Conservation (phyloP, 192 early-diverging fungal genomes). For the Jimgerdemannia lactiflua region DNA sequence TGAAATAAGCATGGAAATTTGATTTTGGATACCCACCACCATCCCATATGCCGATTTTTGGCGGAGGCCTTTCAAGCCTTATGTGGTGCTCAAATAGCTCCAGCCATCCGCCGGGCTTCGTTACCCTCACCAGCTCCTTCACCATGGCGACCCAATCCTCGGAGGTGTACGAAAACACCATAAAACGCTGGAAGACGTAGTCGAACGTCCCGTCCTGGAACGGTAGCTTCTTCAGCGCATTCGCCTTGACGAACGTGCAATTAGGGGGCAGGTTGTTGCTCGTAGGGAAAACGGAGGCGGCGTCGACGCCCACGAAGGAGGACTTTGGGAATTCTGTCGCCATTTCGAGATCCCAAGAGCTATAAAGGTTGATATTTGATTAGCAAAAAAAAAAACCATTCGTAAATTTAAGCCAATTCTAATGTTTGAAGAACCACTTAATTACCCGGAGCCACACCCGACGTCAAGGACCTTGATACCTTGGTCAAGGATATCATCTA, state of each 20-base stretch:
- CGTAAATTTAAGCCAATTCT: too few relatives aligned
- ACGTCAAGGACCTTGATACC: conserved; percentile 22
- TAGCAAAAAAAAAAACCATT: too few relatives aligned
- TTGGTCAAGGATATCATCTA: conserved; percentile 19
- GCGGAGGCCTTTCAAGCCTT: conserved; percentile 23
- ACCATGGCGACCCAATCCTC: conserved; percentile 12
- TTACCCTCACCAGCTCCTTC: conserved; percentile 3
- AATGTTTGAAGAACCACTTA: too few relatives aligned
- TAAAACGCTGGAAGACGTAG: conserved; percentile 19
- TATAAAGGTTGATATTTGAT: not conserved
- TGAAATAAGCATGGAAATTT: too few relatives aligned
- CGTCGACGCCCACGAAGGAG: conserved; percentile 21
- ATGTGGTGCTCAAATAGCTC: conserved; percentile 19
- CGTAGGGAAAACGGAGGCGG: conserved; percentile 12
- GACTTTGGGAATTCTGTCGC: conserved; percentile 18
- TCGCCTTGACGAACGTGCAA: conserved; percentile 14
- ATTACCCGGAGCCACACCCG: not conserved
- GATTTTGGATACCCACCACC: not conserved
- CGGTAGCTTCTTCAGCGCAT: conserved; percentile 14
- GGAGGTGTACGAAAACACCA: conserved; percentile 6
- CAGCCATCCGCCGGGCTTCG: conserved; percentile 25
- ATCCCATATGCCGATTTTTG: conserved; percentile 6
- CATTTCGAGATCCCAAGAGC: conserved; percentile 8
- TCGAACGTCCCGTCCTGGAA: conserved; percentile 27
- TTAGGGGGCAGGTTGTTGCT: conserved; percentile 14